Percentiles rank a stretch among this genome's conserved stretches.
Evolutionary conservation across 805 yeast species (phyloP).

Genomic region (Saturnispora besseyi): DNA sequence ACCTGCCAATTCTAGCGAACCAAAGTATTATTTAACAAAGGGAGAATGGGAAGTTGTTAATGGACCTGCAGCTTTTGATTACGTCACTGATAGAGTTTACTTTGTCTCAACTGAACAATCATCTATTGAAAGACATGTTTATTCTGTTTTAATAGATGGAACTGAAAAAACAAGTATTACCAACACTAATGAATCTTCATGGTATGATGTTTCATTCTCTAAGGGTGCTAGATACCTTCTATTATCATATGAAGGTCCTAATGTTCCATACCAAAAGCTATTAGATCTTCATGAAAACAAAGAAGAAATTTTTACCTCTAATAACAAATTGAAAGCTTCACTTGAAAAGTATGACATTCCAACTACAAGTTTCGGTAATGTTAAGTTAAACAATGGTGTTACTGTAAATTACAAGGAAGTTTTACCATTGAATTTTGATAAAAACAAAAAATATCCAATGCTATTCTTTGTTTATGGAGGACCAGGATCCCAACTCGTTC

Average conservation of each 20-base stretch:
- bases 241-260: constrained; percentile 70
- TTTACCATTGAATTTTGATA: constrained; percentile 63
- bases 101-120: constrained; percentile 70
- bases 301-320: constrained; percentile 37
- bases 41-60: constrained; percentile 91
- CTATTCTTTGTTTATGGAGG: constrained; percentile 92
- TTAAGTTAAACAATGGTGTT: constrained; percentile 36
- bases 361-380: constrained; percentile 38
- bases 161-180: constrained; percentile 39
- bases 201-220: constrained; percentile 66
- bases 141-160: constrained; percentile 51
- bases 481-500: constrained; percentile 84
- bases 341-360: constrained; percentile 50
- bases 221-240: constrained; percentile 67
- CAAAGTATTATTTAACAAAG: constrained; percentile 44
- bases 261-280: constrained; percentile 68
- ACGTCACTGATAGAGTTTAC: constrained; percentile 42
- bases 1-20: constrained; percentile 51
- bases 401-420: constrained; percentile 59
- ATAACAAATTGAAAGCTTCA: constrained; percentile 32
- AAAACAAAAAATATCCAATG: constrained; percentile 62
- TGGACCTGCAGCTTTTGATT: constrained; percentile 59
- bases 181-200: constrained; percentile 47
- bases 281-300: constrained; percentile 40
- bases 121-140: constrained; percentile 77